Conservation (phyloP, 768 basidiomycete species). For the Panaeolus cyanescens region DNA sequence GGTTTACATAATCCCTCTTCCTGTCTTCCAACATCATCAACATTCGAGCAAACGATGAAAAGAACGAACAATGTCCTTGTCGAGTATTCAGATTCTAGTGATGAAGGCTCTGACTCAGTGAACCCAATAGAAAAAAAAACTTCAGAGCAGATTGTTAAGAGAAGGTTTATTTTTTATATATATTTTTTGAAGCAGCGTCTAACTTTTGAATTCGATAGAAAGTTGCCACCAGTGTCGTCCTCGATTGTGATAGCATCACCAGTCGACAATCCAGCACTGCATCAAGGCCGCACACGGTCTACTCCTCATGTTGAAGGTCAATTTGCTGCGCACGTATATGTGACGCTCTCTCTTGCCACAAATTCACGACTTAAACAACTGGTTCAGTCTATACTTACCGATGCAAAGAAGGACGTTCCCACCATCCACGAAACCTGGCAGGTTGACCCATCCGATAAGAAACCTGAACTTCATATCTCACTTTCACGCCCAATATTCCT, state of each 20-base stretch:
- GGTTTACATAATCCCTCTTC: constrained; percentile 12
- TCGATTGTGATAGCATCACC: constrained; percentile 50
- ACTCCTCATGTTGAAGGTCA: constrained; percentile 87
- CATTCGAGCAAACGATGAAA: constrained; percentile 32
- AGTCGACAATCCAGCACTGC: constrained; percentile 72
- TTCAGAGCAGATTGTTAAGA: constrained; percentile 32
- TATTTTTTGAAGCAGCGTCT: not conserved
- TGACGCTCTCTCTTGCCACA: constrained; percentile 54
- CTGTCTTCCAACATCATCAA: not conserved
- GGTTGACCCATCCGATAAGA: constrained; percentile 15
- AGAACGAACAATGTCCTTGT: constrained; percentile 39
- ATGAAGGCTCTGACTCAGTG: constrained; percentile 26
- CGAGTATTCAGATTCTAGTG: constrained; percentile 53
- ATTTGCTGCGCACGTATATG: constrained; percentile 78
- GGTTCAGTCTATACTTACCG: constrained; percentile 43
- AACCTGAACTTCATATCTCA: constrained; percentile 75
- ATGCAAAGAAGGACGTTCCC: constrained; percentile 47
- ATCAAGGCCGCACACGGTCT: constrained; percentile 81
- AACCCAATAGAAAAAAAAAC: not conserved
- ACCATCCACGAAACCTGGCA: constrained; percentile 43
- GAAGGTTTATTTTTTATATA: constrained; percentile 33
- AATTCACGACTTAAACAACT: constrained; percentile 45
- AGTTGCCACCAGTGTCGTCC: constrained; percentile 59
- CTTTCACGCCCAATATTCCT: constrained; percentile 82
- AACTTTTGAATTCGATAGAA: constrained; percentile 37